Evolutionary conservation across 768 basidiomycete species (phyloP).

Genomic region (Tricholoma matsutake): DNA sequence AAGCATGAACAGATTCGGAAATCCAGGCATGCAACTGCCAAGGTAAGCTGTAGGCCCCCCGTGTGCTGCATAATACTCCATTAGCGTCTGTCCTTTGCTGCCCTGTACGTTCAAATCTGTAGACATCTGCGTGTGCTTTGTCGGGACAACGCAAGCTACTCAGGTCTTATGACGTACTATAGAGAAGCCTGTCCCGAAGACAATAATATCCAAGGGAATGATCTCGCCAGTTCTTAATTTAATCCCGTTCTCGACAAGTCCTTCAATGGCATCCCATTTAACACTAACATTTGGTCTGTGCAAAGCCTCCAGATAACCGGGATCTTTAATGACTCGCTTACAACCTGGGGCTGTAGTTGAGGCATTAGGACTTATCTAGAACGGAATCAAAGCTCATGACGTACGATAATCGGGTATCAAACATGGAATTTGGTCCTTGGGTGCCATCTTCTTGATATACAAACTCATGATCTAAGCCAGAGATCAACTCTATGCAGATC

Average conservation of each 20-base stretch:
- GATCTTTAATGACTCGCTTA: slow-evolving; percentile 62
- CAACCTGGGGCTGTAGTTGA: slow-evolving; percentile 49
- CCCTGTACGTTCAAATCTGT: slow-evolving; percentile 39
- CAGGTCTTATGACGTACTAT: slow-evolving; percentile 22
- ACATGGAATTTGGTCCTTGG: slow-evolving; percentile 42
- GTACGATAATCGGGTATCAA: slow-evolving; percentile 53
- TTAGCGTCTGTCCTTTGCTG: slow-evolving; percentile 36
- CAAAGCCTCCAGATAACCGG: slow-evolving; percentile 52
- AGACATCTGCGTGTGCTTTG: slow-evolving; percentile 29
- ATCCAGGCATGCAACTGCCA: slow-evolving; percentile 51
- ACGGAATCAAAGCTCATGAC: slow-evolving; percentile 13
- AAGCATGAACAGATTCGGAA: slow-evolving; percentile 51
- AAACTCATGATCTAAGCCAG: slow-evolving; percentile 32
- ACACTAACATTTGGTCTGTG: slow-evolving; percentile 52
- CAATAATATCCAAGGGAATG: slow-evolving; percentile 54
- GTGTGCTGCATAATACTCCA: slow-evolving; percentile 44
- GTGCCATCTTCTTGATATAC: slow-evolving; percentile 48
- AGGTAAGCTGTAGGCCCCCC: slow-evolving; percentile 52
- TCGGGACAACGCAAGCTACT: background rate
- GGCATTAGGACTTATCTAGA: background rate
- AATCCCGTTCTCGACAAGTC: slow-evolving; percentile 47
- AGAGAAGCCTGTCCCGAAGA: slow-evolving; percentile 55
- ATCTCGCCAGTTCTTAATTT: slow-evolving; percentile 45
- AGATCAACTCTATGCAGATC: background rate
- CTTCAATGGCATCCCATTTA: slow-evolving; percentile 46